phyloP scores from a whole-genome alignment of 768 basidiomycete genomes.

The Leccinum incarnatum region DNA sequence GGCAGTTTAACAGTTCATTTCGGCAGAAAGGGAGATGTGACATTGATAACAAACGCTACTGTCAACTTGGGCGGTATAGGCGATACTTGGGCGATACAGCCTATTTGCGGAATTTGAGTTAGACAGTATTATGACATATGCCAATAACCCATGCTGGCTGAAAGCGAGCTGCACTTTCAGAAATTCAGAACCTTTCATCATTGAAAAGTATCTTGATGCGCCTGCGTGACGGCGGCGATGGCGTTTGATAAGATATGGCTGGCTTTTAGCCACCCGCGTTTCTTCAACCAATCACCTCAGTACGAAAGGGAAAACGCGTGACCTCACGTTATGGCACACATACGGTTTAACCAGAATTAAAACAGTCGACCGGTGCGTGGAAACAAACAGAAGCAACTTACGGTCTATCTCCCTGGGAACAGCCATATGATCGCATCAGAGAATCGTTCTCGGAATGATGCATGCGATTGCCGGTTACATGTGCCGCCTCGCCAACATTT shows the following conservation, averaged over 20 bases:
- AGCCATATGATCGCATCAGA: constrained; percentile 12
- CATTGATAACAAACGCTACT: not conserved
- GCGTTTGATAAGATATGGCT: not conserved
- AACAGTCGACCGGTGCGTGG: constrained; percentile 7
- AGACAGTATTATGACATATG: not conserved
- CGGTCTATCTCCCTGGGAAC: constrained; percentile 26
- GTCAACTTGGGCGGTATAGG: not conserved
- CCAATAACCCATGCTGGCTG: too few species aligned
- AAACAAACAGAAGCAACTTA: constrained; percentile 7
- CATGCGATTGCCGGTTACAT: constrained; percentile 5
- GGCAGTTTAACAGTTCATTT: constrained; percentile 20
- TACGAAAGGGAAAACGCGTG: not conserved
- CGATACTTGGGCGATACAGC: too few species aligned
- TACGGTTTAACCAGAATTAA: not conserved
- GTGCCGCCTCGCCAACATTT: constrained; percentile 9
- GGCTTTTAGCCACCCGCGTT: not conserved
- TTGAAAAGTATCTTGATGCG: not conserved
- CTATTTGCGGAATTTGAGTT: not conserved
- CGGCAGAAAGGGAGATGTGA: not conserved
- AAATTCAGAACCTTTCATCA: too few species aligned
- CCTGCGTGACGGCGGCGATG: not conserved
- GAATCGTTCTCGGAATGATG: constrained; percentile 22
- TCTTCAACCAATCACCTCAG: not conserved
- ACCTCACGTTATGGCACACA: not conserved
- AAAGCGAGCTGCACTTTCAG: too few species aligned